phyloP scores from a whole-genome alignment of 306 rosid genomes.

The Quercus rubra region DNA sequence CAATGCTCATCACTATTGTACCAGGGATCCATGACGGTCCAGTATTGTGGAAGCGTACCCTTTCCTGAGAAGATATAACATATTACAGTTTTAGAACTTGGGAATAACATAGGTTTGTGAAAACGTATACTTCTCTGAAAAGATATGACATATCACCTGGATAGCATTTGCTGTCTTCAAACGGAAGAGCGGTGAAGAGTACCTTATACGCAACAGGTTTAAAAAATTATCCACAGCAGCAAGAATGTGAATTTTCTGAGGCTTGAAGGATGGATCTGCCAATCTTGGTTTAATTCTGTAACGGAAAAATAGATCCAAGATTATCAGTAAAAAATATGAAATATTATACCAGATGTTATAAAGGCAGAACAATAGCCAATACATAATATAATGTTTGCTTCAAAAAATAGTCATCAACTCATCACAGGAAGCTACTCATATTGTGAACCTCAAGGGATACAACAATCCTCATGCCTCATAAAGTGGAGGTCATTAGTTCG shows the following conservation, averaged over 20 bases:
- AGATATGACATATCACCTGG: conserved; percentile 50
- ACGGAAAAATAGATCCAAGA: conserved; percentile 15
- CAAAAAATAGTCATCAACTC: background rate
- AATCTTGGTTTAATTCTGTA: conserved; percentile 82
- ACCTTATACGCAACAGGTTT: conserved; percentile 68
- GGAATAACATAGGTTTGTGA: conserved; percentile 8
- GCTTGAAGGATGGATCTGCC: conserved; percentile 83
- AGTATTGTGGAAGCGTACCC: conserved; percentile 73
- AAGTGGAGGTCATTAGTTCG: no score
- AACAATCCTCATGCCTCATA: no score
- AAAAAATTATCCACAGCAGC: conserved; percentile 63
- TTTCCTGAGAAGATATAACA: conserved; percentile 38
- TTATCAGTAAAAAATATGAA: background rate
- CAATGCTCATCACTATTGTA: conserved; percentile 85
- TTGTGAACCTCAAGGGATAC: background rate
- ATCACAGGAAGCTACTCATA: background rate
- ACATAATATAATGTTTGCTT: conserved; percentile 2
- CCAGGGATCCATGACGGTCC: conserved; percentile 66
- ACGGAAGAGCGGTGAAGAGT: conserved; percentile 93
- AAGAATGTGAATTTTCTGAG: conserved; percentile 57
- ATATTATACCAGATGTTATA: conserved; percentile 5
- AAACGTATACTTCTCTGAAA: background rate
- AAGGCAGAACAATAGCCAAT: background rate
- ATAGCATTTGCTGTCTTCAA: conserved; percentile 73
- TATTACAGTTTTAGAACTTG: conserved; percentile 5